These are phyloP conservation scores for Syncephalastrum monosporum DNA, from an alignment of 371 early-diverging fungal genomes.

Conservation along the genomic window DNA sequence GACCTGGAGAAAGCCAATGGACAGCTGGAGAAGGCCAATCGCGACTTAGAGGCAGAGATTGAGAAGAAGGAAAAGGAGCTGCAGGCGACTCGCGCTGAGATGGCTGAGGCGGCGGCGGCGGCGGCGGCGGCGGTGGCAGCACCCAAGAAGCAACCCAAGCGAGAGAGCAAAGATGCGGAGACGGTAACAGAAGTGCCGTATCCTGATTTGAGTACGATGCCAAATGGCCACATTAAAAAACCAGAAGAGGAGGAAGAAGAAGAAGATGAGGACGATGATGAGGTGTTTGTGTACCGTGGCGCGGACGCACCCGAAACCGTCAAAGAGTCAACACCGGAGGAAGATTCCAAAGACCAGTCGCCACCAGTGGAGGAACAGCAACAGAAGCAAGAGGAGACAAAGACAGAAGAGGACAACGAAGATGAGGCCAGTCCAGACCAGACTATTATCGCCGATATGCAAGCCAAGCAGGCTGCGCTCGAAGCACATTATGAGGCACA, in stretches of 20 bases:
- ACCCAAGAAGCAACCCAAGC: constrained; percentile 1
- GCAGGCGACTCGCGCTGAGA: constrained; percentile 1
- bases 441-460: neutral
- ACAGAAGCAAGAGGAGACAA: neutral
- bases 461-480: constrained; percentile 21
- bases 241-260: constrained; percentile 15
- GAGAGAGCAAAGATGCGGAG: constrained; percentile 22
- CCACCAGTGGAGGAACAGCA: neutral
- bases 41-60: constrained; percentile 15
- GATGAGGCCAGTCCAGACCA: neutral
- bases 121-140: too few relatives aligned
- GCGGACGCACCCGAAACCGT: constrained; percentile 24
- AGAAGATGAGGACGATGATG: constrained; percentile 37
- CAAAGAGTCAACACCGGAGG: neutral
- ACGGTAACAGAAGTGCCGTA: constrained; percentile 6
- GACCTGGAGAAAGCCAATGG: constrained; percentile 13
- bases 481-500: constrained; percentile 33
- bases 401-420: neutral
- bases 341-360: neutral
- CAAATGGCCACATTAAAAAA: neutral
- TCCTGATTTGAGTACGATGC: neutral
- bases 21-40: constrained; percentile 9
- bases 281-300: constrained; percentile 42
- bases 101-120: too few relatives aligned
- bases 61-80: constrained; percentile 13